Conservation (phyloP, 345 rosid species). For the Aethionema arabicum region DNA sequence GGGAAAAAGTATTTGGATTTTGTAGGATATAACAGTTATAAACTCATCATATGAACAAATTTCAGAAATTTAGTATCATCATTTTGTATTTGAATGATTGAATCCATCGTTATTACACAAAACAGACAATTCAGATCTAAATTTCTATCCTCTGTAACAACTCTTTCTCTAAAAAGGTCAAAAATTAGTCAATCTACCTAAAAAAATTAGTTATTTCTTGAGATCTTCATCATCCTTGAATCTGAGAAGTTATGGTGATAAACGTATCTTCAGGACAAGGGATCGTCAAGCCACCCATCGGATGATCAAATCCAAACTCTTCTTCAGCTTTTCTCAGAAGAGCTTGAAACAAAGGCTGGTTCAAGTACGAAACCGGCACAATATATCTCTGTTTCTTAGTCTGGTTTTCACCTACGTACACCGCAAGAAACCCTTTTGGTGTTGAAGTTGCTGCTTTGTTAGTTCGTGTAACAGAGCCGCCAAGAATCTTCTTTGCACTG, state of each 20-base stretch:
- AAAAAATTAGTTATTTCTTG: not conserved
- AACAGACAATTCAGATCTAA: no score
- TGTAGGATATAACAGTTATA: no score
- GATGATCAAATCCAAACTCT: constrained; percentile 44
- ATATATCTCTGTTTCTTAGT: constrained; percentile 37
- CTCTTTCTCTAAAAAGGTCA: no score
- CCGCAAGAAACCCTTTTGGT: constrained; percentile 35
- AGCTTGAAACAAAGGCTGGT: constrained; percentile 43
- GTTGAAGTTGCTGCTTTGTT: constrained; percentile 4
- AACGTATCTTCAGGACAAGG: constrained; percentile 47
- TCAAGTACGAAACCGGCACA: constrained; percentile 46
- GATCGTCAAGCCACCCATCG: constrained; percentile 53
- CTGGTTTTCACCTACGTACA: constrained; percentile 47
- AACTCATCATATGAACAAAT: no score
- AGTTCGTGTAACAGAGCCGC: constrained; percentile 18
- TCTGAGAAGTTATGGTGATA: constrained; percentile 33
- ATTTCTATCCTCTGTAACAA: no score
- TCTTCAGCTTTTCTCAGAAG: constrained; percentile 35
- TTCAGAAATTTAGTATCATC: no score
- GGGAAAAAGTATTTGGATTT: no score
- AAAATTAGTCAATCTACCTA: no score
- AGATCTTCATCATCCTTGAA: constrained; percentile 20
- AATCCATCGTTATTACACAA: no score
- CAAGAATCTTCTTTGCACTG: constrained; percentile 20
- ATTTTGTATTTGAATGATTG: no score